Evolutionary conservation across 768 basidiomycete species (phyloP), one percentile per base, ranked within the genome.

Genomic region (Russula sp.): DNA sequence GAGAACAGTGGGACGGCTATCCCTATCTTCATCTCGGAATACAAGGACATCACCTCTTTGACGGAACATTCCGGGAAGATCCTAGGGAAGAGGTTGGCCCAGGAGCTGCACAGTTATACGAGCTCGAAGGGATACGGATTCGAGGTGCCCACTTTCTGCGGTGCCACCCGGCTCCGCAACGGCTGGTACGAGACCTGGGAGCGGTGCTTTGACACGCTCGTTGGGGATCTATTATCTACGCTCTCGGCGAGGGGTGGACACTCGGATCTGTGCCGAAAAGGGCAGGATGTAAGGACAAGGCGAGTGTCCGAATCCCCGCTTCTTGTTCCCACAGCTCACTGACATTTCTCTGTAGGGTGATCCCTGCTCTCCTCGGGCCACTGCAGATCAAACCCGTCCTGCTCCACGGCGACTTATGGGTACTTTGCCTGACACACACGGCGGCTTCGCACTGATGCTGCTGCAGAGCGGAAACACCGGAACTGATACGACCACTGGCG

Each of bases 341-440:
- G 53, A 34, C 40, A 42, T 34, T 13, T 11, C 4, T 34, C 40
- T n/a, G 22, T 69, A 91, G 89, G 54, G 85, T 87, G n/a, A 84
- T 91, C 68, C 88, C 90, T 2, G 80, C 80, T 67, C 76, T 92
- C 31, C 79, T 92, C 47, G 79, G 80, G 16, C 73, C 78, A 2
- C 73, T 91, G 57, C 71, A 73, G 11, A 78, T 89, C 35, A 73
- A 82, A 47, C 90, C 90, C 1, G 88, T 85, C 2, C 78, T 91
- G 22, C 71, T 91, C 10, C 90, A 92, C 65, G 90, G 90, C 1
- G 90, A 91, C 70, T 77, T 91, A 40, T 92, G 90, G 89, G 89
- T 87, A 72, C 58, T 82, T 71, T 37, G 56, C 49, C 47, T 52
- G 59, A 59, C 45, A 9, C 22, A 42, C 39, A 39, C 20, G 40